A percentile compares a stretch with the other conserved stretches of the same genome.
These are phyloP conservation scores for Blastobotrys persicus DNA, from an alignment of 1,139 yeast genomes.

Conservation along the genomic window DNA sequence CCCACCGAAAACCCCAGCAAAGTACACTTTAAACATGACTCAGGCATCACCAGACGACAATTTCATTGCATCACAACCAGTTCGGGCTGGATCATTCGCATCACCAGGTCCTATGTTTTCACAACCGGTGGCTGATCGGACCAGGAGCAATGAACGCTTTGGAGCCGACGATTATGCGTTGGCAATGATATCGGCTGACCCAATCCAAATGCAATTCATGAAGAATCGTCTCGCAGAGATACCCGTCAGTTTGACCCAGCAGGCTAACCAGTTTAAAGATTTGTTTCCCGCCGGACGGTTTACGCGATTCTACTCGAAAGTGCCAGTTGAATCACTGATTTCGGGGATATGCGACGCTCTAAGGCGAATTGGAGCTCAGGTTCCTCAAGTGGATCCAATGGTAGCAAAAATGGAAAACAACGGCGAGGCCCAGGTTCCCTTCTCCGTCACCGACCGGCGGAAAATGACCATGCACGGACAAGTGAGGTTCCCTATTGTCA, in stretches of 20 bases:
- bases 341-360: constrained; percentile 43
- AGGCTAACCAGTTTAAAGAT: constrained; percentile 33
- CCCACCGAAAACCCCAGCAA: constrained; percentile 4
- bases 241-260: constrained; percentile 34
- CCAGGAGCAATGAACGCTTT: neutral
- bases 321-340: constrained; percentile 45
- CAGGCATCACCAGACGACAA: constrained; percentile 4
- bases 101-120: constrained; percentile 16
- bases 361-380: constrained; percentile 41
- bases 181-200: constrained; percentile 45
- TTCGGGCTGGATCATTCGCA: neutral
- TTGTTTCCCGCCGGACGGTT: constrained; percentile 43
- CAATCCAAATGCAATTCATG: constrained; percentile 50
- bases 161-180: constrained; percentile 38
- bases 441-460: constrained; percentile 48
- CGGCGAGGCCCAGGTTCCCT: constrained; percentile 35
- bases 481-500: constrained; percentile 42
- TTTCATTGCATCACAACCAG: constrained; percentile 7
- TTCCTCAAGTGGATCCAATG: constrained; percentile 24
- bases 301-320: constrained; percentile 49
- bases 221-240: constrained; percentile 23
- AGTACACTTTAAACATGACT: neutral
- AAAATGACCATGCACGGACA: constrained; percentile 49
- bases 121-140: constrained; percentile 20
- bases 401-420: constrained; percentile 17